Percentiles rank a stretch among this genome's conserved stretches.
These are phyloP conservation scores for Chlamydomonas reinhardtii DNA, from an alignment of 163 green algal genomes.

Conservation along the genomic window DNA sequence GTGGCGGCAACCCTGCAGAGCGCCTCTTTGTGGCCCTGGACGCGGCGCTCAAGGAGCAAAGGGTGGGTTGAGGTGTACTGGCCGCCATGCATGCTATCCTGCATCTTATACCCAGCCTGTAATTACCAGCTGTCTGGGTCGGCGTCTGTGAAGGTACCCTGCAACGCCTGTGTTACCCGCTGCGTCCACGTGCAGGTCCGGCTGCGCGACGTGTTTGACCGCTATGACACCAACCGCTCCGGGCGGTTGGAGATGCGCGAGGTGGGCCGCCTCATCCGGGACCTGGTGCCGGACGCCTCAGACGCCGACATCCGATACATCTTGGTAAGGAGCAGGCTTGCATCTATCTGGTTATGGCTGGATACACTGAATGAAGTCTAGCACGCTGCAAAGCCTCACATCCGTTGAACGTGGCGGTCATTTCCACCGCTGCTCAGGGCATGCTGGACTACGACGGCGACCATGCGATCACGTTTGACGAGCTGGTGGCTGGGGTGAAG, in stretches of 20 bases:
- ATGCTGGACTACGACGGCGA: constrained; percentile 53
- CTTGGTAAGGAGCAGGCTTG: constrained; percentile 18
- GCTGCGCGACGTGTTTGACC: constrained; percentile 48
- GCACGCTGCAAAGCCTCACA: too few relatives aligned
- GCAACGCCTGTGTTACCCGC: too few relatives aligned
- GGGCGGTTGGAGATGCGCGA: constrained; percentile 33
- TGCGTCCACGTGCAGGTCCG: constrained; percentile 3
- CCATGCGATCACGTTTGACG: constrained; percentile 10
- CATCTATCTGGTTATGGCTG: too few relatives aligned
- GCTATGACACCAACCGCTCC: constrained; percentile 51
- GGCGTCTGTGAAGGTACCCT: too few relatives aligned
- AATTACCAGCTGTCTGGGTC: too few relatives aligned
- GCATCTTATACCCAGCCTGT: too few relatives aligned
- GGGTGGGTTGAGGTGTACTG: not conserved
- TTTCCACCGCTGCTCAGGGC: constrained; percentile 9
- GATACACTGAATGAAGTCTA: too few relatives aligned
- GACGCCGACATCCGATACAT: constrained; percentile 35
- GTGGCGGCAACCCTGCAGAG: not conserved
- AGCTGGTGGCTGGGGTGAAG: constrained; percentile 35
- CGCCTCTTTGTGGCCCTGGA: constrained; percentile 50
- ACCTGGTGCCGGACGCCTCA: constrained; percentile 32
- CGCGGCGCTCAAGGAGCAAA: constrained; percentile 42
- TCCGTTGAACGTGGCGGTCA: too few relatives aligned
- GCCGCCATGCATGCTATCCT: too few relatives aligned
- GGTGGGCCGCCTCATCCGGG: constrained; percentile 40